Base-by-base conservation (phyloP, 2,329 filamentous ascomycete species). In the Aspergillus calidoustus region DNA sequence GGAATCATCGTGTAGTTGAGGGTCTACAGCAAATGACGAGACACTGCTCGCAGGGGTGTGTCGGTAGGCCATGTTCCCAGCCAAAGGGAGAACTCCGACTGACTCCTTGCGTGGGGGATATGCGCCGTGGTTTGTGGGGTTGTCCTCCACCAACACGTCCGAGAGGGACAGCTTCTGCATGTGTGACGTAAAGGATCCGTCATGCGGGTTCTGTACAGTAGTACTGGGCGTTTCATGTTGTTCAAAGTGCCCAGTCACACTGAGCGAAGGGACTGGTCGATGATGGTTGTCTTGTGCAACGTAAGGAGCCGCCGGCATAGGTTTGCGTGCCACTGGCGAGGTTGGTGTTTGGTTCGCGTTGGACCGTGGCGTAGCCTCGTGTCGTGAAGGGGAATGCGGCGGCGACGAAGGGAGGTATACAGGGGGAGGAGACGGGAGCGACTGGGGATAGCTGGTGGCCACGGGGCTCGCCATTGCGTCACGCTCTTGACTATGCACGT, bases 401-500 rank as follows among this genome's bases (percentile, higher is more conserved):
- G 75, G 71, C 58, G 77, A 75, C 53, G 77, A 74, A 64, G 74
- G 71, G 64, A 79, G 71, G 66, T 81, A 80, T 63, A 78, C 78
- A 30, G 78, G 76, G n/a, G 78, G 74, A 63, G 79, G 79, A 69
- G 78, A 76, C 43, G 79, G 75, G 43, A 76, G 68, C 53, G 76
- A 71, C 41, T 71, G 71, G 47, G 64, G 69, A 53, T 70, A 68
- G 41, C 63, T 64, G 52, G 54, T 62, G 47, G 67, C 63, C 19
- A 68, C 58, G 43, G 70, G 66, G 64, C 66, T 71, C 9, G 74
- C 71, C 75, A 77, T 77, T 57, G 49, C 31, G 51, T 23, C 44
- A 51, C 49, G 31, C 53, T 51, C 15, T 31, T 30, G 34, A 43
- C n/a, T 48, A 54, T 30, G 53, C 53, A 50, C n/a, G 47, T 44